Conservation (phyloP, 352 stramenopile genomes). For the Phytophthora agathidicida region DNA sequence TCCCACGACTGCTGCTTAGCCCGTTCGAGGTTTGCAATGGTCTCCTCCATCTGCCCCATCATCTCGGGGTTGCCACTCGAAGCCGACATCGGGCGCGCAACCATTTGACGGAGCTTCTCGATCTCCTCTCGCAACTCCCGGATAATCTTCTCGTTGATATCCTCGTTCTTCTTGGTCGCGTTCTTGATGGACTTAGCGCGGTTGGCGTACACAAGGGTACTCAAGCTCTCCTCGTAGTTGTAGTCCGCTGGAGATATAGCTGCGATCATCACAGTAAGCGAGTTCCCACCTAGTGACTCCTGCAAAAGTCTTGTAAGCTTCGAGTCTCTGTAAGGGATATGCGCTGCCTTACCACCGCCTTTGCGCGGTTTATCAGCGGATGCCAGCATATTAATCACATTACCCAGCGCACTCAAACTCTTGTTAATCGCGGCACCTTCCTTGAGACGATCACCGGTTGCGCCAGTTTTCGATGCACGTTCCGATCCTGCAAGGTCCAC, state of each 20-base stretch:
- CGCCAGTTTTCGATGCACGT: conserved; percentile 87
- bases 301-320: conserved; percentile 92
- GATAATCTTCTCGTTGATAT: conserved; percentile 93
- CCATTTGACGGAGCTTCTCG: conserved; percentile 88
- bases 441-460: conserved; percentile 87
- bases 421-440: conserved; percentile 94
- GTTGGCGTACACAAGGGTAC: conserved; percentile 94
- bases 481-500: conserved; percentile 93
- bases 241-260: conserved; percentile 92
- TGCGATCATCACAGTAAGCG: conserved; percentile 94
- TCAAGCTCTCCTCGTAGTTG: conserved; percentile 94
- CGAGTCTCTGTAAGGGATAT: conserved; percentile 93
- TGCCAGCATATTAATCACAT: conserved; percentile 93
- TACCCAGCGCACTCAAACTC: conserved; percentile 89
- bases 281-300: conserved; percentile 92
- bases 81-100: conserved; percentile 53
- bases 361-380: conserved; percentile 43
- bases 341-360: conserved; percentile 41
- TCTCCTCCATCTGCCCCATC: conserved; percentile 87
- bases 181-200: conserved; percentile 94
- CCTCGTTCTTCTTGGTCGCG: conserved; percentile 86
- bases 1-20: conserved; percentile 92
- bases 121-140: conserved; percentile 93
- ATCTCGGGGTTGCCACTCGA: conserved; percentile 44
- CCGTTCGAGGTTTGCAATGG: conserved; percentile 84